Conservation (phyloP, 176 grass and related monocot species). For the Sorghum bicolor region Sorghum_bicolor_NCBIv3 NC_012875.2:45157001-45157500, state of each 20-base stretch:
- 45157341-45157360: accelerated
- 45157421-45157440: background rate
- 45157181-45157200: background rate
- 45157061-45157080: too few relatives aligned
- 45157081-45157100: too few relatives aligned
- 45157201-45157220: background rate
- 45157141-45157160: too few relatives aligned
- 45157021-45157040: too few relatives aligned
- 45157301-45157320: accelerated
- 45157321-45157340: accelerated
- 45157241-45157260: background rate
- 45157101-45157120: too few relatives aligned
- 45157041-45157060: too few relatives aligned
- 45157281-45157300: background rate
- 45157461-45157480: background rate
- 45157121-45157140: too few relatives aligned
- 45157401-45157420: background rate
- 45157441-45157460: background rate
- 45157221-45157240: background rate
- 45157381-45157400: background rate
- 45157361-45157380: accelerated
- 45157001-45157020: too few relatives aligned
- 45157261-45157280: background rate
- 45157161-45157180: background rate
- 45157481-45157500: background rate